A percentile compares a stretch with the other conserved stretches of the same genome.
phyloP scores from a whole-genome alignment of 106 monocot species.

The Xerophyta viscosa region DNA sequence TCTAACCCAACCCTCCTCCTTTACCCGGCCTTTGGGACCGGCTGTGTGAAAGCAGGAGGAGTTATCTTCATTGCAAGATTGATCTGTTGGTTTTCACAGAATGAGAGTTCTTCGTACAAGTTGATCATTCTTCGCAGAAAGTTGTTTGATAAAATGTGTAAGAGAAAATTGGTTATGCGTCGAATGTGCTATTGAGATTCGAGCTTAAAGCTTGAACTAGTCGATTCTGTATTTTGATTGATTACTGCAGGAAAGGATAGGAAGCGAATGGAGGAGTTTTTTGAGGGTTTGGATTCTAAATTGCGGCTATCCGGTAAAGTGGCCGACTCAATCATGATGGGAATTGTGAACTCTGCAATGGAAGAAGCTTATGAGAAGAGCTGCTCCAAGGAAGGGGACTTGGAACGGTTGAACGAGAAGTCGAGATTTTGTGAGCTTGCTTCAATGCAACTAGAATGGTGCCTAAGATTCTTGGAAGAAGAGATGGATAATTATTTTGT shows the following conservation, averaged over 20 bases:
- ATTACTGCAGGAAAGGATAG: not conserved
- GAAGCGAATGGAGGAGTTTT: slow-evolving; percentile 43
- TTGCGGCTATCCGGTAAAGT: slow-evolving; percentile 41
- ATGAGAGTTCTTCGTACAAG: not conserved
- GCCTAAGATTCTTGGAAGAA: slow-evolving; percentile 53
- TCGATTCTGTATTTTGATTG: not conserved
- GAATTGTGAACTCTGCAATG: slow-evolving; percentile 69
- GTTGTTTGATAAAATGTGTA: not conserved
- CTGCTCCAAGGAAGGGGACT: slow-evolving; percentile 36
- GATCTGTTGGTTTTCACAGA: not conserved
- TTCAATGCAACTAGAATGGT: slow-evolving; percentile 72
- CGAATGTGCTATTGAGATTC: not conserved
- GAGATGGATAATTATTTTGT: slow-evolving; percentile 27
- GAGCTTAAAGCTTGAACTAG: not conserved
- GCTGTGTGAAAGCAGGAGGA: too few relatives aligned
- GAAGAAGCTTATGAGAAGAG: slow-evolving; percentile 59
- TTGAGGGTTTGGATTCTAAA: slow-evolving; percentile 34
- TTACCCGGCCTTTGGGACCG: too few relatives aligned
- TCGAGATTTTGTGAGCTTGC: slow-evolving; percentile 71
- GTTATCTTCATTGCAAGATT: too few relatives aligned
- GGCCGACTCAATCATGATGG: slow-evolving; percentile 73
- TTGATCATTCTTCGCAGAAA: not conserved
- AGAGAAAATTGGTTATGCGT: not conserved
- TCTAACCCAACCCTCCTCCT: too few relatives aligned
- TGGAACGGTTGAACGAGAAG: slow-evolving; percentile 61